phyloP scores from a whole-genome alignment of 2,329 filamentous ascomycete species.

The Phialophora tarda region DNA sequence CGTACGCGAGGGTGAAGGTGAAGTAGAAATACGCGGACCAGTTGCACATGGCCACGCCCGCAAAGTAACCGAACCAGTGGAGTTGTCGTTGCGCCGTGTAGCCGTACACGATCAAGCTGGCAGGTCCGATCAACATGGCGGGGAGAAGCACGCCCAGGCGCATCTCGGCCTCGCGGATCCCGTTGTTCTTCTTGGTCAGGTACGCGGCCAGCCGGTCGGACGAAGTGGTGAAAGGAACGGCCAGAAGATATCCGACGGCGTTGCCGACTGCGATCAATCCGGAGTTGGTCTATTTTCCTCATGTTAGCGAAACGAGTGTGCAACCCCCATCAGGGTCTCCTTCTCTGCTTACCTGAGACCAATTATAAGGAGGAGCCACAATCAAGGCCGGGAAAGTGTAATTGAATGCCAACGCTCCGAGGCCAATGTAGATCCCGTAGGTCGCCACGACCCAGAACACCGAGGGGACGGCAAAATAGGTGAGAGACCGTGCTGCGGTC shows the following conservation, averaged over 20 bases:
- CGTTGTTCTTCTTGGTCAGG: slow-evolving; percentile 47
- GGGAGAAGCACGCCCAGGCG: slow-evolving; percentile 46
- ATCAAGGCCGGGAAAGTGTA: slow-evolving; percentile 58
- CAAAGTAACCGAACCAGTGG: slow-evolving; percentile 54
- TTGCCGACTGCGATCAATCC: slow-evolving; percentile 55
- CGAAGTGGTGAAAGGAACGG: slow-evolving; percentile 53
- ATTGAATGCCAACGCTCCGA: slow-evolving; percentile 58
- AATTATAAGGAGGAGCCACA: slow-evolving; percentile 43
- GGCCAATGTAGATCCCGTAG: slow-evolving; percentile 58
- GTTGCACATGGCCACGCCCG: slow-evolving; percentile 56
- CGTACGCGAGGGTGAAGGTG: slow-evolving; percentile 65
- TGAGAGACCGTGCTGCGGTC: slow-evolving; percentile 55
- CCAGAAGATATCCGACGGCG: slow-evolving; percentile 47
- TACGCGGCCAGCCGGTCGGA: slow-evolving; percentile 49
- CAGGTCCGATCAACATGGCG: slow-evolving; percentile 43
- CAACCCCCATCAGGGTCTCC: neutral
- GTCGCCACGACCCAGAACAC: slow-evolving; percentile 59
- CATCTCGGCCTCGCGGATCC: slow-evolving; percentile 52
- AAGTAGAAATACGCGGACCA: slow-evolving; percentile 62
- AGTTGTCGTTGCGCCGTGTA: slow-evolving; percentile 43
- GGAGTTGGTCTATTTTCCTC: slow-evolving; percentile 46
- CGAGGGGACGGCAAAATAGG: slow-evolving; percentile 56
- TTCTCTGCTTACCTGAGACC: slow-evolving; percentile 46
- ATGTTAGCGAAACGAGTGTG: slow-evolving; percentile 1
- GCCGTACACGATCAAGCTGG: slow-evolving; percentile 45